Evolutionary conservation across 345 rosid genomes (phyloP).

Genomic region (Pistacia atlantica): DNA sequence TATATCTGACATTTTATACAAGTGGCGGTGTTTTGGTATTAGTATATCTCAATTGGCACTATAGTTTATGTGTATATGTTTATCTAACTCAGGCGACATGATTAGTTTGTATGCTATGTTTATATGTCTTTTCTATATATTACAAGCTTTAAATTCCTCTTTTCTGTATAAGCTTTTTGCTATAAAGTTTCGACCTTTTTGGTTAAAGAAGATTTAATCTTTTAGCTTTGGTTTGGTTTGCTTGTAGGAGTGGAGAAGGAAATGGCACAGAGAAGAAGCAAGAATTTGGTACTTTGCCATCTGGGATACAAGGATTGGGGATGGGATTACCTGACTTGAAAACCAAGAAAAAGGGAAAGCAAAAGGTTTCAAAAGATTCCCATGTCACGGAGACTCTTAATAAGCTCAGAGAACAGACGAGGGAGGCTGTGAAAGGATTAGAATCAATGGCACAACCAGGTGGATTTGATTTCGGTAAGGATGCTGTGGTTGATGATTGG

Average conservation of each 20-base stretch:
- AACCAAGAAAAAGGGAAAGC: conserved; percentile 79
- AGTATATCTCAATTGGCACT: too few species aligned
- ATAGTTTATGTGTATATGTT: neutral
- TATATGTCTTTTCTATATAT: neutral
- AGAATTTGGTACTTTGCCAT: conserved; percentile 47
- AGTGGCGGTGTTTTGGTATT: too few species aligned
- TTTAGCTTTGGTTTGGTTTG: conserved; percentile 9
- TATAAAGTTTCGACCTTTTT: neutral
- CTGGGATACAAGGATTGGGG: conserved; percentile 83
- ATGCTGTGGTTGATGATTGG: conserved; percentile 92
- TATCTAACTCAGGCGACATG: neutral
- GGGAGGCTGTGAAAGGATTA: conserved; percentile 81
- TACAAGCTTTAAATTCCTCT: neutral
- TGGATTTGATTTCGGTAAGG: conserved; percentile 50
- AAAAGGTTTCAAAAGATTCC: conserved; percentile 60
- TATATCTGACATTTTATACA: neutral
- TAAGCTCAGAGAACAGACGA: conserved; percentile 82
- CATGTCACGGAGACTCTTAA: conserved; percentile 86
- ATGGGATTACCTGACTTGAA: conserved; percentile 93
- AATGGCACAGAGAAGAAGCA: conserved; percentile 39
- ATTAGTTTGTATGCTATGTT: too few species aligned
- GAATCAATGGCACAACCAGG: conserved; percentile 63
- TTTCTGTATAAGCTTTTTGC: too few species aligned
- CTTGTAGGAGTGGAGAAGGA: conserved; percentile 45
- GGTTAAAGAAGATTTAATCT: neutral